These are phyloP conservation scores for Colletotrichum somersetense DNA, from an alignment of 2,329 filamentous ascomycete genomes.

Conservation along the genomic window DNA sequence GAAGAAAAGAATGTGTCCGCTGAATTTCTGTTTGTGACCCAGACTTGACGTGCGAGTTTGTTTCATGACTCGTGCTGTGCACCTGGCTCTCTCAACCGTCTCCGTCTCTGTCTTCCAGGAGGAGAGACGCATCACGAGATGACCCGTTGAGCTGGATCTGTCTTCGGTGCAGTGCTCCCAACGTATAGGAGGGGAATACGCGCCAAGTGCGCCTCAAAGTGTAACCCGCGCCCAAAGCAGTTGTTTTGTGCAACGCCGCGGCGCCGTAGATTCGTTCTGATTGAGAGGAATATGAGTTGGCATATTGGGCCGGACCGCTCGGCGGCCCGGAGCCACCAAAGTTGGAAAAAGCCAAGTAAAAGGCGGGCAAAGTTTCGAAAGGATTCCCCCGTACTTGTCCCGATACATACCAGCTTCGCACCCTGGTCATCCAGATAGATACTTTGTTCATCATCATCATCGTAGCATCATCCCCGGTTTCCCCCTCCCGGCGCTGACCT, in stretches of 20 bases:
- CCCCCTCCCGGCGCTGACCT: not conserved
- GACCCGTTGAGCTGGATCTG: not conserved
- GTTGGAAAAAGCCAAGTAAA: too few species aligned
- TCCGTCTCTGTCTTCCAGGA: not conserved
- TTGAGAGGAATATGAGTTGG: not conserved
- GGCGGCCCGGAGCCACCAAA: not conserved
- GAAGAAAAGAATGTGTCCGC: not conserved
- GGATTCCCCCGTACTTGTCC: not conserved
- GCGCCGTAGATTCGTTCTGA: not conserved
- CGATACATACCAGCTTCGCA: not conserved
- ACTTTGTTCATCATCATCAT: not conserved
- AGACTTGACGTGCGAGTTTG: constrained; percentile 8
- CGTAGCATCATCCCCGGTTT: constrained; percentile 5
- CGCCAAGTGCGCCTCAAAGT: not conserved
- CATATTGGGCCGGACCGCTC: not conserved
- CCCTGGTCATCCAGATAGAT: too few species aligned
- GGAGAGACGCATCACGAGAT: too few species aligned
- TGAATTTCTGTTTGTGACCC: constrained; percentile 1
- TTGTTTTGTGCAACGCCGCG: constrained; percentile 1
- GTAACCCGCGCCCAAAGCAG: not conserved
- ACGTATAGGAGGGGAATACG: not conserved
- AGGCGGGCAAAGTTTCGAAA: not conserved
- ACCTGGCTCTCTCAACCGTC: not conserved
- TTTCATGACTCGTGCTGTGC: constrained; percentile 29
- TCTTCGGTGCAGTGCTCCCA: not conserved